A percentile compares a stretch with the other conserved stretches of the same genome.
Conservation (phyloP, 2,329 filamentous ascomycete genomes). For the Sclerotinia nivalis region DNA sequence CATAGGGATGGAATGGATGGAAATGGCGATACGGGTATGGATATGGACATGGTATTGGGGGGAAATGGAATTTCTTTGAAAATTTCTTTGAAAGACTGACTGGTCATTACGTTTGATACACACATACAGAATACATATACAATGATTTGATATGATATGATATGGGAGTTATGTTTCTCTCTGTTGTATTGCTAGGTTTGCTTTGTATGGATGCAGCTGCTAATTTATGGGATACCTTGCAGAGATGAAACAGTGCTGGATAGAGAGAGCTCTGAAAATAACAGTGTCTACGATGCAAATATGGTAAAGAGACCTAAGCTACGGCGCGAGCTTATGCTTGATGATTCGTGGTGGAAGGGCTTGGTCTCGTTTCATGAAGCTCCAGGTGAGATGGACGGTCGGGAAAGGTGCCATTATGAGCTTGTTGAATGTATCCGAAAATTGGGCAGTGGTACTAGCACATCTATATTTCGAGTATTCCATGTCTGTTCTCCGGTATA, state of each 20-base stretch:
- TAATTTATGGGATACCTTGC: neutral
- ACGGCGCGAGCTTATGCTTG: neutral
- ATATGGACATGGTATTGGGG: conserved; percentile 1
- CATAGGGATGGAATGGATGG: neutral
- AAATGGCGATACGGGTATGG: conserved; percentile 2
- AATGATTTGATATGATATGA: neutral
- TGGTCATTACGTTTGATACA: neutral
- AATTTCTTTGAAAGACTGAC: neutral
- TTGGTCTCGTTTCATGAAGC: neutral
- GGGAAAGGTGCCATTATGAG: neutral
- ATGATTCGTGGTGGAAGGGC: neutral
- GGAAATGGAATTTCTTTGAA: neutral
- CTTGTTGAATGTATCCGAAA: neutral
- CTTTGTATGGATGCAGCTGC: neutral
- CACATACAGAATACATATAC: conserved; percentile 4
- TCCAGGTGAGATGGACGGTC: neutral
- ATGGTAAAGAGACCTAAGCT: neutral
- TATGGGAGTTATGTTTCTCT: neutral
- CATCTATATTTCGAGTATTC: neutral
- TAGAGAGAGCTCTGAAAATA: neutral
- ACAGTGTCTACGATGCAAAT: no score
- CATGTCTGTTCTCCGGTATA: neutral
- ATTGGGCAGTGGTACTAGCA: no score
- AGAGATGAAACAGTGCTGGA: neutral
- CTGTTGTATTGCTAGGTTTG: neutral